Evolutionary conservation across 352 stramenopile genomes (phyloP), one percentile per base, ranked within the genome.

Genomic region (Globisporangium spinosum): DNA sequence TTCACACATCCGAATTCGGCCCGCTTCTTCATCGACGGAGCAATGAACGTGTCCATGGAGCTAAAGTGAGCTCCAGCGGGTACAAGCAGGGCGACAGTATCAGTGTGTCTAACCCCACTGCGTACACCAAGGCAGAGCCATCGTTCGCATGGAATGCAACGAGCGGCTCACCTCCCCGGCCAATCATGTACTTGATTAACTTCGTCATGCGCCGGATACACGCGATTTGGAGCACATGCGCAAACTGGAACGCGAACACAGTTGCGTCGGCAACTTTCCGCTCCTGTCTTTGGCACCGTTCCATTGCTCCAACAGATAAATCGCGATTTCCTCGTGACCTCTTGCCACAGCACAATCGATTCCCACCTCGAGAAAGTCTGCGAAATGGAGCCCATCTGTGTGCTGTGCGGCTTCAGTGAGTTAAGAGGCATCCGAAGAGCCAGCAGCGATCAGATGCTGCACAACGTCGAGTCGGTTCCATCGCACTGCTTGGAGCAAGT

Each of bases 221-320:
- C 35, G 82, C 82, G 7, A 87, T 56, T 57, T 91, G 85, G 43
- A 91, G 85, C 13, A 75, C 79, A 53, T 77, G 66, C 6, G 82
- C 81, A 58, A 91, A 93, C 64, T 91, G 85, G 45, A 91, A 90
- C 2, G 81, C 78, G 70, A 91, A 91, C 5, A 77, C 72, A 53
- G 68, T 78, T 0, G 76, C 62, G 53, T 82, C 78, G 13, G 54
- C 70, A 3, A 60, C 70, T 15, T 60, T 74, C 9, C 53, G 32
- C 0, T 62, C 70, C 77, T 81, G 65, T 82, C 78, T 53, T 80
- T 83, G 49, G 78, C 74, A 0, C 75, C 74, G 32, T 80, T 65
- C 81, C 83, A 91, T 2, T 87, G 66, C 2, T 55, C 73, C 3
- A 91, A 70, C 40, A 93, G 70, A 29, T 75, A 77, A 15, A 89